A percentile compares a stretch with the other conserved stretches of the same genome.
Evolutionary conservation across 495 filamentous ascomycete species (phyloP).

Genomic region (Tricharina praecox): DNA sequence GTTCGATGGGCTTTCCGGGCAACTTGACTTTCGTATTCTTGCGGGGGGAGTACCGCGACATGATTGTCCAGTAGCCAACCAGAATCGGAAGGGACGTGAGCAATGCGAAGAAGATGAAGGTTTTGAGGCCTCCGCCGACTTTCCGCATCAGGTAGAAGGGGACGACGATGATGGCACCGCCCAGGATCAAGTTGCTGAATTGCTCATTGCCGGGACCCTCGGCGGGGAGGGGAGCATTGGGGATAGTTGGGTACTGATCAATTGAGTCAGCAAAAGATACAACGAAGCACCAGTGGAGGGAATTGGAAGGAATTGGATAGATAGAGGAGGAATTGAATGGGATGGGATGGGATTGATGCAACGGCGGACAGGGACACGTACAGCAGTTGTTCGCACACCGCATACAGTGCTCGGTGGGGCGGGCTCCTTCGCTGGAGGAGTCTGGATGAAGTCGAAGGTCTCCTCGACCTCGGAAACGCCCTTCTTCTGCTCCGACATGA

Average conservation of each 20-base stretch:
- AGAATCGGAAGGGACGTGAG: conserved; percentile 51
- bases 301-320: conserved; percentile 7
- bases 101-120: conserved; percentile 50
- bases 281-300: no score
- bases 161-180: conserved; percentile 39
- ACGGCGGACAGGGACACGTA: no score
- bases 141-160: conserved; percentile 53
- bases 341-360: no score
- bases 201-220: conserved; percentile 50
- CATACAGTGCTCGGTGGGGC: conserved; percentile 45
- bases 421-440: conserved; percentile 43
- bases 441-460: conserved; percentile 57
- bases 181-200: conserved; percentile 52
- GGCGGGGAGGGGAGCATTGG: conserved; percentile 66
- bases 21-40: conserved; percentile 61
- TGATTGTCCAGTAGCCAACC: conserved; percentile 50
- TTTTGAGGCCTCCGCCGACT: conserved; percentile 55
- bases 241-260: conserved; percentile 53
- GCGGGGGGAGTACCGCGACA: conserved; percentile 50
- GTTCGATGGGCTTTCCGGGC: conserved; percentile 63
- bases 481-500: conserved; percentile 28
- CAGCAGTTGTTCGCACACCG: conserved; percentile 57
- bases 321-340: no score
- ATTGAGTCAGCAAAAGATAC: conserved; percentile 22
- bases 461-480: conserved; percentile 37